phyloP scores from a whole-genome alignment of 345 rosid species.

The Pistacia atlantica region DNA sequence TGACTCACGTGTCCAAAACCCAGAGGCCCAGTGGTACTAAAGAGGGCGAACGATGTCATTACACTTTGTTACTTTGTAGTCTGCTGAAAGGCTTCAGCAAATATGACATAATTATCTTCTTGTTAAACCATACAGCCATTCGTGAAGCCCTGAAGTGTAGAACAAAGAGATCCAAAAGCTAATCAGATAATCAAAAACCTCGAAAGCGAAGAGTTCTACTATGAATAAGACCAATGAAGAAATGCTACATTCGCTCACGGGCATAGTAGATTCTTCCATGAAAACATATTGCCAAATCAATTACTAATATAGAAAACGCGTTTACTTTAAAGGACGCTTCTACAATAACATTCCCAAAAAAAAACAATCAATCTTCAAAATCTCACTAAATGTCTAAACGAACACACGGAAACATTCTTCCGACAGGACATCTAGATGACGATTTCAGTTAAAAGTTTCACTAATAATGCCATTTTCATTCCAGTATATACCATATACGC shows the following conservation, averaged over 20 bases:
- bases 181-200: too few relatives aligned
- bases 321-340: too few relatives aligned
- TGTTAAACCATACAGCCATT: too few relatives aligned
- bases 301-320: too few relatives aligned
- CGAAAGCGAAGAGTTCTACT: too few relatives aligned
- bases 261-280: too few relatives aligned
- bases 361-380: neutral
- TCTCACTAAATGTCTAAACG: neutral
- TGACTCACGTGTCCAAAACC: neutral
- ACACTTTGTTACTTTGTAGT: neutral
- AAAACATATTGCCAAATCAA: neutral
- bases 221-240: too few relatives aligned
- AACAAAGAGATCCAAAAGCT: too few relatives aligned
- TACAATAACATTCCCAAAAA: too few relatives aligned
- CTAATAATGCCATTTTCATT: neutral
- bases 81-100: neutral
- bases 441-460: neutral
- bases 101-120: too few relatives aligned
- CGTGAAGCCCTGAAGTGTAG: too few relatives aligned
- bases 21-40: neutral
- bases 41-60: neutral
- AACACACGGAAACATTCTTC: neutral
- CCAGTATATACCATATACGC: neutral
- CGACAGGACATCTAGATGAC: neutral
- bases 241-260: too few relatives aligned